Percentiles rank a stretch among this genome's conserved stretches.
Conservation (phyloP, 2,329 filamentous ascomycete genomes). For the Paraphoma chrysanthemicola region DNA sequence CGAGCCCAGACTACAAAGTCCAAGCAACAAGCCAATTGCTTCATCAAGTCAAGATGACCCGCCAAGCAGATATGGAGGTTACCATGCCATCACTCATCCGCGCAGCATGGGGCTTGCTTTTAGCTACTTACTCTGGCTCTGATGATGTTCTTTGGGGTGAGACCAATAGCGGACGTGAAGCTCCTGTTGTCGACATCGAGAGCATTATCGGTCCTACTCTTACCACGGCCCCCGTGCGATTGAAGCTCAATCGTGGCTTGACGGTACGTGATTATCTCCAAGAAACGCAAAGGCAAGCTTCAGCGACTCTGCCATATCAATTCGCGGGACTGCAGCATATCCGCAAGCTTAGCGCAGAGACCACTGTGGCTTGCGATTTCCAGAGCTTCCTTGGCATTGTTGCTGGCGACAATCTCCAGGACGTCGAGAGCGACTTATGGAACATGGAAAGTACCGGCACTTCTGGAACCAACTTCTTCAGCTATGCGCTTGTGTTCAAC, state of each 20-base stretch:
- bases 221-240: slow-evolving; percentile 51
- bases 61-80: slow-evolving; percentile 31
- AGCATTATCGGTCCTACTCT: slow-evolving; percentile 51
- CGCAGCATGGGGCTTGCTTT: slow-evolving; percentile 55
- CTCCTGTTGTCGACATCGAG: slow-evolving; percentile 43
- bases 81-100: slow-evolving; percentile 49
- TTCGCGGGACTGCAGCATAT: slow-evolving; percentile 58
- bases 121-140: slow-evolving; percentile 55
- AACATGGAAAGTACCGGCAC: slow-evolving; percentile 40
- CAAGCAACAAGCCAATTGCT: slow-evolving; percentile 36
- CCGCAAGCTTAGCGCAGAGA: slow-evolving; percentile 45
- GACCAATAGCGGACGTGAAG: slow-evolving; percentile 46
- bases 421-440: slow-evolving; percentile 38
- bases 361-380: slow-evolving; percentile 54
- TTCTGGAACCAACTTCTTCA: slow-evolving; percentile 45
- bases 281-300: slow-evolving; percentile 36
- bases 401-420: slow-evolving; percentile 37
- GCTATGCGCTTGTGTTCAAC: slow-evolving; percentile 44
- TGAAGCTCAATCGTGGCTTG: slow-evolving; percentile 45
- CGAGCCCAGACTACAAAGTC: slow-evolving; percentile 38
- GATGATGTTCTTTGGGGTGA: slow-evolving; percentile 58
- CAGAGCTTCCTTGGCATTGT: slow-evolving; percentile 56
- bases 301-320: slow-evolving; percentile 39
- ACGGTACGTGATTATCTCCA: slow-evolving; percentile 35
- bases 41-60: slow-evolving; percentile 24